Evolutionary conservation across 371 early-diverging fungal genomes (phyloP), one percentile per base, ranked within the genome.

Genomic region (Lichtheimia ramosa): DNA sequence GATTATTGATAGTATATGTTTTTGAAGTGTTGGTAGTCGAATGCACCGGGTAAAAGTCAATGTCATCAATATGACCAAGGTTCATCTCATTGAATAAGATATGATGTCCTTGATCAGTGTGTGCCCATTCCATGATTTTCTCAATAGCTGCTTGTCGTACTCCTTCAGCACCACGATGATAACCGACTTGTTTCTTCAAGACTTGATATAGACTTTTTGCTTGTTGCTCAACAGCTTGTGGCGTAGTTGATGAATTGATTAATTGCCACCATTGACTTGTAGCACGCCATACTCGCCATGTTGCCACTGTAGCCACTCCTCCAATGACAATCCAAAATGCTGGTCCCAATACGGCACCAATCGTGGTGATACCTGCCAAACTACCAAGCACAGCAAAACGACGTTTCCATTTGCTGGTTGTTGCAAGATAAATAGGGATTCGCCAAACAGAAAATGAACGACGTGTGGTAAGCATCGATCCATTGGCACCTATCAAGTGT

Each of bases 261-360:
- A 64, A 59, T 8, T 67, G 54, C 71, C 74, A 72, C 73, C 72
- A 68, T 23, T 23, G 56, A n/a, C 57, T 46, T 7, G 71, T 71
- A 20, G 64, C 59, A 13, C 55, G 69, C 56, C 65, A 70, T 18
- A 72, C n/a, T 25, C 76, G 61, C 76, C 76, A 79, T 3, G 56
- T 25, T 3, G 74, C 27, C 1, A 74, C 25, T 0, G 76, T 66
- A 0, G 67, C 73, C 15, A 64, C 56, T 2, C 76, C 76, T 15
- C 76, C 73, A 4, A 68, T 56, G 1, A 66, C 57, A 0, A 79
- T 42, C 67, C 72, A 74, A 1, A 74, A 63, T 0, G 58, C 53
- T 1, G 79, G 79, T 0, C 79, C 79, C 13, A 74, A 5, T 2
- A 75, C 25, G 2, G 68, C 55, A 24, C 76, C 64, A 16, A 71